phyloP scores from a whole-genome alignment of 441 rosid genomes.

The Syzygium malaccense region DNA sequence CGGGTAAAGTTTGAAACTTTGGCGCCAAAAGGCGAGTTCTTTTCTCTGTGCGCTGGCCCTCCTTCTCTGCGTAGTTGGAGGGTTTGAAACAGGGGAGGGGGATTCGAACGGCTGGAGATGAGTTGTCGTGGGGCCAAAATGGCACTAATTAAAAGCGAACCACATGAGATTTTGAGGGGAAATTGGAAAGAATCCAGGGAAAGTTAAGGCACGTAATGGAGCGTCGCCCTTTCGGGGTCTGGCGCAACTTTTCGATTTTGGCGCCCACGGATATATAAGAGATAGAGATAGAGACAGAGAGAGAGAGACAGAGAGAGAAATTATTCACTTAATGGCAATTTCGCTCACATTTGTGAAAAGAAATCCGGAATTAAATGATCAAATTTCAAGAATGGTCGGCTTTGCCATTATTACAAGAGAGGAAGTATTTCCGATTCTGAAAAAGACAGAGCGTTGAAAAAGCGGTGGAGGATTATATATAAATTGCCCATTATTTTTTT shows the following conservation, averaged over 20 bases:
- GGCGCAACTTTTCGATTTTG: not conserved
- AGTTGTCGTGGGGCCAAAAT: not conserved
- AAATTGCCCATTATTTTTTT: not conserved
- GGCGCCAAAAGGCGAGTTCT: not conserved
- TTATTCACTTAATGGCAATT: not conserved
- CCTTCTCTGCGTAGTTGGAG: not conserved
- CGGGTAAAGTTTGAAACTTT: conserved; percentile 5
- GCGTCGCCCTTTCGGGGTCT: not conserved
- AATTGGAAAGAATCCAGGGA: not conserved
- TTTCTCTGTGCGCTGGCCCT: not conserved
- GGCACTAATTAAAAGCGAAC: not conserved
- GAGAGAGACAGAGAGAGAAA: not conserved
- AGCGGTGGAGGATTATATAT: not conserved
- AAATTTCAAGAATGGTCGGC: not conserved
- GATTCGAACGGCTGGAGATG: not conserved
- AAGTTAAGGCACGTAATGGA: not conserved
- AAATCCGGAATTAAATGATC: not conserved
- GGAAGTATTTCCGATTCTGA: not conserved
- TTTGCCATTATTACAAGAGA: not conserved
- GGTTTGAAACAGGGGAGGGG: not conserved
- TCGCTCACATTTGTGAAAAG: not conserved
- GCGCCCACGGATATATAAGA: not conserved
- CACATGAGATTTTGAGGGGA: not conserved
- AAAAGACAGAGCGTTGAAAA: not conserved
- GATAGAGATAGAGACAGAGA: not conserved